Percentiles rank a stretch among this genome's conserved stretches.
Evolutionary conservation across 116 monocot species (phyloP).

Genomic region (Posidonia oceanica): DNA sequence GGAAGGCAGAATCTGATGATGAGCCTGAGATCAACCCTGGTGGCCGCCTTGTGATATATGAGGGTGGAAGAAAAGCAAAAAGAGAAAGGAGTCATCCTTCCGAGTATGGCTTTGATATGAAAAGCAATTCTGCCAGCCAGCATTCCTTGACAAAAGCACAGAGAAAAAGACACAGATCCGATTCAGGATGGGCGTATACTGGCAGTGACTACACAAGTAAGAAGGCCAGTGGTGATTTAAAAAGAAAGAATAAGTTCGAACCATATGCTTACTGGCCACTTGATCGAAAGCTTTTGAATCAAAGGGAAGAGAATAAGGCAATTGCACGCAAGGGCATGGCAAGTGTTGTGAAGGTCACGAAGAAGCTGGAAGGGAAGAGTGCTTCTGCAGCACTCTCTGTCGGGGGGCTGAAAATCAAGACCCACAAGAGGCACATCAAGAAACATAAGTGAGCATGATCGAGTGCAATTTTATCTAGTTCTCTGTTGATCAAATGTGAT

Average conservation of each 20-base stretch:
- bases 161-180: constrained; percentile 40
- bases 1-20: constrained; percentile 35
- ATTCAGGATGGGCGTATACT: constrained; percentile 74
- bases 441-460: constrained; percentile 4
- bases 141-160: constrained; percentile 16
- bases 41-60: constrained; percentile 67
- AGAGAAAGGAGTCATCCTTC: constrained; percentile 17
- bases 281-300: constrained; percentile 57
- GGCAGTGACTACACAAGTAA: constrained; percentile 58
- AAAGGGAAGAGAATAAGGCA: constrained; percentile 40
- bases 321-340: constrained; percentile 64
- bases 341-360: constrained; percentile 49
- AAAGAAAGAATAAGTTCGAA: constrained; percentile 54
- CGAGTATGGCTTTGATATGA: constrained; percentile 24
- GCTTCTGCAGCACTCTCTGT: constrained; percentile 27
- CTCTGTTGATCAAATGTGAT: too few species aligned
- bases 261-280: constrained; percentile 84
- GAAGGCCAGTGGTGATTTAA: constrained; percentile 54
- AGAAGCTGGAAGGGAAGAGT: constrained; percentile 53
- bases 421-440: not conserved
- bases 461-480: too few species aligned
- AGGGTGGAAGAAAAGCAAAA: constrained; percentile 28
- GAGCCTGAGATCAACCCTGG: constrained; percentile 65
- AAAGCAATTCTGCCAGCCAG: constrained; percentile 21
- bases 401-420: constrained; percentile 23